phyloP scores from a whole-genome alignment of 257 asterid species.

The Solanum sejunctum region DNA sequence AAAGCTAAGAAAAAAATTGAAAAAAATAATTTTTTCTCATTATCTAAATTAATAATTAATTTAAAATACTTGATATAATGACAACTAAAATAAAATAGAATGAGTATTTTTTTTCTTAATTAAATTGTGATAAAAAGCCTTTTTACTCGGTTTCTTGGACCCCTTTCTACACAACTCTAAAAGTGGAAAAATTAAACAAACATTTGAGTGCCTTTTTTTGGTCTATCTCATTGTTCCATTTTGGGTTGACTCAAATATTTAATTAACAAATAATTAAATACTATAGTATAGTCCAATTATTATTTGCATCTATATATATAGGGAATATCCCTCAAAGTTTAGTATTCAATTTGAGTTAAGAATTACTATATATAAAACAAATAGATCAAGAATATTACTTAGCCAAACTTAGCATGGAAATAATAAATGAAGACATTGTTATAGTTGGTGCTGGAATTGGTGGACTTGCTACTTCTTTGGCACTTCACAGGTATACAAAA shows the following conservation, averaged over 20 bases:
- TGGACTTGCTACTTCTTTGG: conserved; percentile 27
- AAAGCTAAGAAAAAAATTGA: no score
- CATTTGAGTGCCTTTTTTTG: no score
- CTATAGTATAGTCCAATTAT: not conserved
- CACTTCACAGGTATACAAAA: conserved; percentile 24
- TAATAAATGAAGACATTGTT: conserved; percentile 15
- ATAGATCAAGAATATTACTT: not conserved
- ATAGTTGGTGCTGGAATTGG: conserved; percentile 37
- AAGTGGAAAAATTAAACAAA: not conserved
- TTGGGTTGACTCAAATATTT: not conserved
- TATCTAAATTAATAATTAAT: no score
- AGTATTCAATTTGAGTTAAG: not conserved
- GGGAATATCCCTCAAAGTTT: not conserved
- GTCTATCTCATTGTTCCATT: not conserved
- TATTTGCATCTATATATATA: not conserved
- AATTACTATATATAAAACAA: not conserved
- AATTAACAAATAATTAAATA: not conserved
- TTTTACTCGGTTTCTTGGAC: not conserved
- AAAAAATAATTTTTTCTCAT: no score
- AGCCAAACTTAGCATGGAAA: not conserved
- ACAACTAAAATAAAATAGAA: no score
- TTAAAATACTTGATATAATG: no score
- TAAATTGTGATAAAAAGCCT: no score
- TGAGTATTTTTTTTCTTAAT: no score
- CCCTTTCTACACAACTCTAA: not conserved